phyloP scores from a whole-genome alignment of 1,284 basidiomycete species.

The Sporisorium scitamineum region DNA sequence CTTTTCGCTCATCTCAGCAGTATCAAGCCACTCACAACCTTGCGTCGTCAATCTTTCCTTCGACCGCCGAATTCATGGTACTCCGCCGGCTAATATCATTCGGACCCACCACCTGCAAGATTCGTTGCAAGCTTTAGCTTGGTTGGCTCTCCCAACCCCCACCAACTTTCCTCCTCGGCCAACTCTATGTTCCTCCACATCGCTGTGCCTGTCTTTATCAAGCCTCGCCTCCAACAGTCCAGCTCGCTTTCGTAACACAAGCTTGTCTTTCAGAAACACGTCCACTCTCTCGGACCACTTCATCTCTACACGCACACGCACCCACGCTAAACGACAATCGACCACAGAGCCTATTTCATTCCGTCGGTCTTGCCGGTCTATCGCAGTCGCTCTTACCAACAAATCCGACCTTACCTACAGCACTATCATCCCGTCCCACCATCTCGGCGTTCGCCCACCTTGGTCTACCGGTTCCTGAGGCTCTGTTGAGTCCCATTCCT shows the following conservation, averaged over 20 bases:
- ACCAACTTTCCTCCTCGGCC: not conserved
- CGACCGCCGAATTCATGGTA: not conserved
- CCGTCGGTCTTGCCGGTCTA: not conserved
- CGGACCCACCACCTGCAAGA: not conserved
- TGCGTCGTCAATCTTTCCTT: not conserved
- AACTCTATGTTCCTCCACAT: not conserved
- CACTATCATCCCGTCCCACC: not conserved
- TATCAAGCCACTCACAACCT: too few species aligned
- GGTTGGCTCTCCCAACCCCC: not conserved
- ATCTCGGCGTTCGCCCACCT: not conserved
- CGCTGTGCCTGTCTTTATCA: too few species aligned
- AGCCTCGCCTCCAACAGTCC: not conserved
- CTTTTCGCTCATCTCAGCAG: too few species aligned
- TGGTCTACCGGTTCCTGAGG: too few species aligned
- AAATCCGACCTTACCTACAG: not conserved
- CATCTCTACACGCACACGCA: not conserved
- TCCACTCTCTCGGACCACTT: not conserved
- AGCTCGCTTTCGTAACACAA: too few species aligned
- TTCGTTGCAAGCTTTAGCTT: not conserved
- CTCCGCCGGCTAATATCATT: not conserved
- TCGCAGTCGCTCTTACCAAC: not conserved
- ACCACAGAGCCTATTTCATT: conserved; percentile 9
- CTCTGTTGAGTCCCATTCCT: not conserved
- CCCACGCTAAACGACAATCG: not conserved
- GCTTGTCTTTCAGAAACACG: not conserved